Evolutionary conservation across 2,329 filamentous ascomycete genomes (phyloP).

Genomic region (Ascochyta rabiei): DNA sequence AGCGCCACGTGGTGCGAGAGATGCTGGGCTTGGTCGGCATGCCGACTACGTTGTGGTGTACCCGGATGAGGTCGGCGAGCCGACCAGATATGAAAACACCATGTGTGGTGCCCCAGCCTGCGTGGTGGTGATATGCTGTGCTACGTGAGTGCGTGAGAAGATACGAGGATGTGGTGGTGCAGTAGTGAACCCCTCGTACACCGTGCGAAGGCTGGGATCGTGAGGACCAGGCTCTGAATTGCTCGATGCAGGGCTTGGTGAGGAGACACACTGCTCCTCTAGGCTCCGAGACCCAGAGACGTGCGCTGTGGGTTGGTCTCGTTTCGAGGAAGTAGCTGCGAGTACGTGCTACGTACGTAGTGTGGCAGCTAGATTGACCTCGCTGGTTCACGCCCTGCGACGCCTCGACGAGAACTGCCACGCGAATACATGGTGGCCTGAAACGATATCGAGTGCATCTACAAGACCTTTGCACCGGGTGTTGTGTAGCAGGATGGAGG

Average conservation of each 20-base stretch:
- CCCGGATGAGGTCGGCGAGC: neutral
- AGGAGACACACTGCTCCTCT: neutral
- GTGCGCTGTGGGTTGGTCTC: neutral
- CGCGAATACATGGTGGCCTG: neutral
- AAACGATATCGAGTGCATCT: slow-evolving; percentile 5
- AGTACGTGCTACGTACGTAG: neutral
- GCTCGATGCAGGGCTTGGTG: slow-evolving; percentile 5
- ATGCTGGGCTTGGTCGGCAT: neutral
- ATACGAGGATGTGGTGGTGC: neutral
- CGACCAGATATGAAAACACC: neutral
- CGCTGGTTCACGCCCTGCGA: neutral
- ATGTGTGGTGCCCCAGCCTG: neutral
- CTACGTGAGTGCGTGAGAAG: neutral
- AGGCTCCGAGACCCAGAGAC: neutral
- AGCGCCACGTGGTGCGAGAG: slow-evolving; percentile 3
- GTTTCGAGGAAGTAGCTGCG: neutral
- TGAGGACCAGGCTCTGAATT: slow-evolving; percentile 3
- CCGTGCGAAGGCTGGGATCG: neutral
- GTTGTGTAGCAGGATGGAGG: slow-evolving; percentile 10
- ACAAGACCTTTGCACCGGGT: slow-evolving; percentile 2
- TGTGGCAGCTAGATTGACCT: neutral
- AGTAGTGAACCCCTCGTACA: neutral
- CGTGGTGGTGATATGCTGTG: neutral
- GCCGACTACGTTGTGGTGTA: slow-evolving; percentile 5
- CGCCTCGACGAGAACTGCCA: neutral